Conservation (phyloP, 1,284 basidiomycete species). For the Naganishia cerealis region DNA sequence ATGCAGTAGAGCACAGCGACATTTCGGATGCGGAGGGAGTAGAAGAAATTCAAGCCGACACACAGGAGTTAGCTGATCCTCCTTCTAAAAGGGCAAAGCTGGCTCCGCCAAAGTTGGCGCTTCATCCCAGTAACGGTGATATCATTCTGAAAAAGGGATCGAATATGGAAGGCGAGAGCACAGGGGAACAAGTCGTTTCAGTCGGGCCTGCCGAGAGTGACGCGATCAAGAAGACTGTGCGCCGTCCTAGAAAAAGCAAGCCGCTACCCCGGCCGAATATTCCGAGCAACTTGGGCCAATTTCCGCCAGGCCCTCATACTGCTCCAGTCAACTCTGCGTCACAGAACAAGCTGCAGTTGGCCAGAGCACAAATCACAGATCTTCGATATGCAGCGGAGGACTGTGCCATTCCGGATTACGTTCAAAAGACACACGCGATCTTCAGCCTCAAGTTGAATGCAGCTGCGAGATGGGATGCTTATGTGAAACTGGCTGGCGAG, state of each 20-base stretch:
- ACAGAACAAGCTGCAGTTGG: neutral
- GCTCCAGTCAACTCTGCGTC: neutral
- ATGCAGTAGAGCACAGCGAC: constrained; percentile 4
- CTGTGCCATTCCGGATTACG: constrained; percentile 1
- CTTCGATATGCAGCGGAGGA: constrained; percentile 22
- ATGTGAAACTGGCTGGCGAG: neutral
- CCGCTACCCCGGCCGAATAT: neutral
- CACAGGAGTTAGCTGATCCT: neutral
- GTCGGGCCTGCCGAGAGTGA: neutral
- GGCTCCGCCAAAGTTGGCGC: constrained; percentile 5
- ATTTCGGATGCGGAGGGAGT: constrained; percentile 7
- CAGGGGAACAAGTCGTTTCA: constrained; percentile 3
- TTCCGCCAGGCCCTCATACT: neutral
- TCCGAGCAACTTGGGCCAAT: neutral
- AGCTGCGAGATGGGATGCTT: constrained; percentile 8
- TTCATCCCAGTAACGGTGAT: neutral
- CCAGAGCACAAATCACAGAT: constrained; percentile 12
- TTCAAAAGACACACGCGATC: neutral
- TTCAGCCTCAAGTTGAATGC: neutral
- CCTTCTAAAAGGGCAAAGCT: neutral
- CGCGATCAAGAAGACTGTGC: neutral
- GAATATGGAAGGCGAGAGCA: neutral
- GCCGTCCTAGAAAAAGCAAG: constrained; percentile 6
- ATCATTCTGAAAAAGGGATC: neutral
- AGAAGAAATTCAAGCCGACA: constrained; percentile 3